Conservation (phyloP, 192 early-diverging fungal species). For the Coemansia javaensis region DNA sequence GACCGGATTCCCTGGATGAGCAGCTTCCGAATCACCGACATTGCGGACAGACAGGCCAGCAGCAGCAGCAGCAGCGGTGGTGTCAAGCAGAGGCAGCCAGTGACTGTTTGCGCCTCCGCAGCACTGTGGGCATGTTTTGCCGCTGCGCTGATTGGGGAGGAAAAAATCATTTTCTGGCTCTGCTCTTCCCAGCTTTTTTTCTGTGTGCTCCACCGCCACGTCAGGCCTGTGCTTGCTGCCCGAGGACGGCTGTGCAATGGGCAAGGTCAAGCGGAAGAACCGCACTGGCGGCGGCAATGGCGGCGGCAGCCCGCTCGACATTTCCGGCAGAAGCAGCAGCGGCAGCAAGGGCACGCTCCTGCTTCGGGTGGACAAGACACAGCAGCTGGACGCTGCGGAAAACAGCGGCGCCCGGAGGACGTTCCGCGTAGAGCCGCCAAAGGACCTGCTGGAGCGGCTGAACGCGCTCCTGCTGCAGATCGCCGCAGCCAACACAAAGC, state of each 20-base stretch:
- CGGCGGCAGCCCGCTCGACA: constrained; percentile 15
- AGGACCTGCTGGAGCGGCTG: constrained; percentile 35
- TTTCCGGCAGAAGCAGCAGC: constrained; percentile 5
- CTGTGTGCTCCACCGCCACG: neutral
- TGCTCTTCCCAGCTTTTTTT: constrained; percentile 3
- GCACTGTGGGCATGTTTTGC: no score
- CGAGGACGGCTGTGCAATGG: neutral
- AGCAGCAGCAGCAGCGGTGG: no score
- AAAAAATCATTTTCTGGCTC: constrained; percentile 2
- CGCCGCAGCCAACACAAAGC: constrained; percentile 39
- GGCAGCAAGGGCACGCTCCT: no score
- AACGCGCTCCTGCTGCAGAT: constrained; percentile 45
- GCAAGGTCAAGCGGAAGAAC: neutral
- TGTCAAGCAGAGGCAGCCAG: no score
- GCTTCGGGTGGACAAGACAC: neutral
- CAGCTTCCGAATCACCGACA: constrained; percentile 67
- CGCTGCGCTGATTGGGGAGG: neutral
- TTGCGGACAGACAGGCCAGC: no score
- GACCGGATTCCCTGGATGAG: constrained; percentile 86
- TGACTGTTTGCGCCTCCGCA: no score
- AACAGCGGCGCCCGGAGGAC: constrained; percentile 14
- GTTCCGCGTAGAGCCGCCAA: constrained; percentile 39
- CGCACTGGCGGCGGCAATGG: neutral
- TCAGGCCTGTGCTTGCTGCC: no score
- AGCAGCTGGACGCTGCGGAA: neutral